These are phyloP conservation scores for Backusella liffmaniae DNA, from an alignment of 192 early-diverging fungal genomes.

Conservation along the genomic window DNA sequence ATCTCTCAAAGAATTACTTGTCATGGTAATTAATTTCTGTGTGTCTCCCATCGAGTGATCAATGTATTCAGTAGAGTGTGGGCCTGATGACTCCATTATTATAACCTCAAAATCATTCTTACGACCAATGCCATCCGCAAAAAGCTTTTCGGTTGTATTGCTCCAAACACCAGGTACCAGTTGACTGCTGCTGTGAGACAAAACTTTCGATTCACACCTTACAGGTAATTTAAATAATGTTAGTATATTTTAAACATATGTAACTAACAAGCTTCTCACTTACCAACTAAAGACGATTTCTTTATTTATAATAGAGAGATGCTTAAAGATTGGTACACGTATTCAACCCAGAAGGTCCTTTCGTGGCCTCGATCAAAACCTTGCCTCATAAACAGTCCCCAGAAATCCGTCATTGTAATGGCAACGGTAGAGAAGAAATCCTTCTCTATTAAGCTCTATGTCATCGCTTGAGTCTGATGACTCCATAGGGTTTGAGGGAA, in stretches of 20 bases:
- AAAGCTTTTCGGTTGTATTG: constrained; percentile 7
- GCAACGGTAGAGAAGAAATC: not conserved
- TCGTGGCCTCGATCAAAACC: constrained; percentile 6
- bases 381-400: constrained; percentile 10
- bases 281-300: not conserved
- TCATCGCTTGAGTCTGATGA: not conserved
- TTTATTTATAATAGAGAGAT: constrained; percentile 6
- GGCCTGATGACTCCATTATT: constrained; percentile 4
- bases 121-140: constrained; percentile 9
- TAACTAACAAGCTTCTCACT: constrained; percentile 6
- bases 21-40: not conserved
- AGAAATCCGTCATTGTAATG: constrained; percentile 11
- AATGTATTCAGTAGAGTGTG: constrained; percentile 7
- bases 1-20: constrained; percentile 1
- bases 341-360: constrained; percentile 11
- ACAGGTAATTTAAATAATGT: constrained; percentile 2
- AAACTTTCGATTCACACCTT: constrained; percentile 12
- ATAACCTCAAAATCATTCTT: constrained; percentile 7
- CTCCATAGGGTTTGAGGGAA: constrained; percentile 7
- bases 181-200: constrained; percentile 14
- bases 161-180: not conserved
- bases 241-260: constrained; percentile 10
- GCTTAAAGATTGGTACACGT: not conserved
- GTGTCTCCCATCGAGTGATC: not conserved
- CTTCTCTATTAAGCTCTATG: not conserved